phyloP scores from a whole-genome alignment of 1,139 yeast genomes.

The Zygosaccharomyces pseudobailii region DNA sequence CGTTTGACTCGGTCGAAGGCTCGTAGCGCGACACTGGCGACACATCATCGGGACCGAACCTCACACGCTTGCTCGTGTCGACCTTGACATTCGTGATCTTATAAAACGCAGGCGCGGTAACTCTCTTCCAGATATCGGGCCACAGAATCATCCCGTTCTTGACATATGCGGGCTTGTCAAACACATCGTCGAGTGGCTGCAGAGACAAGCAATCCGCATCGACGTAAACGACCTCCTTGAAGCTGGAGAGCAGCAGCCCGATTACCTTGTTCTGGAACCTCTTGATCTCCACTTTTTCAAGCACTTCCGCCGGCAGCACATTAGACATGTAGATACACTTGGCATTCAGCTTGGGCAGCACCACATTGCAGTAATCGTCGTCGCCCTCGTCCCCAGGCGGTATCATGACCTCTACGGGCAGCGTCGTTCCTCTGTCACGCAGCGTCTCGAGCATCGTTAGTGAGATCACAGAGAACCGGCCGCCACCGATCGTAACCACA shows the following conservation, averaged over 20 bases:
- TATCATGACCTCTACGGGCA: slow-evolving; percentile 59
- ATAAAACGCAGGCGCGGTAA: slow-evolving; percentile 55
- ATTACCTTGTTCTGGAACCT: slow-evolving; percentile 63
- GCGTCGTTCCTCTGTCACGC: slow-evolving; percentile 48
- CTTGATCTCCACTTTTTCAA: slow-evolving; percentile 37
- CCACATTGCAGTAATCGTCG: slow-evolving; percentile 46
- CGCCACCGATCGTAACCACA: slow-evolving; percentile 62
- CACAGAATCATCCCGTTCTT: slow-evolving; percentile 45
- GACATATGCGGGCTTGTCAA: slow-evolving; percentile 35
- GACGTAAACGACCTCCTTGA: slow-evolving; percentile 54
- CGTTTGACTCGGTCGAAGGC: slow-evolving; percentile 1
- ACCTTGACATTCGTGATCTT: slow-evolving; percentile 47
- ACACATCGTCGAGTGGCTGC: slow-evolving; percentile 48
- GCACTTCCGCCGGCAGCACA: slow-evolving; percentile 30
- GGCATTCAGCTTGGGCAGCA: slow-evolving; percentile 50
- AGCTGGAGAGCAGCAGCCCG: slow-evolving; percentile 54
- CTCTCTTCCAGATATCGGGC: slow-evolving; percentile 72
- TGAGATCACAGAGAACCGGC: slow-evolving; percentile 51
- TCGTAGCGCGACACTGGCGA: slow-evolving; percentile 24
- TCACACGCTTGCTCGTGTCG: slow-evolving; percentile 21
- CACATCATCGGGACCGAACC: slow-evolving; percentile 26
- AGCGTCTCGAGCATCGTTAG: slow-evolving; percentile 50
- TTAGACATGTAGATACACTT: slow-evolving; percentile 48
- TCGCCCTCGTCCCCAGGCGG: slow-evolving; percentile 50
- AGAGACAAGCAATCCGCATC: slow-evolving; percentile 69